phyloP scores from a whole-genome alignment of 164 flowering plant genomes.

The Saururus chinensis region DNA sequence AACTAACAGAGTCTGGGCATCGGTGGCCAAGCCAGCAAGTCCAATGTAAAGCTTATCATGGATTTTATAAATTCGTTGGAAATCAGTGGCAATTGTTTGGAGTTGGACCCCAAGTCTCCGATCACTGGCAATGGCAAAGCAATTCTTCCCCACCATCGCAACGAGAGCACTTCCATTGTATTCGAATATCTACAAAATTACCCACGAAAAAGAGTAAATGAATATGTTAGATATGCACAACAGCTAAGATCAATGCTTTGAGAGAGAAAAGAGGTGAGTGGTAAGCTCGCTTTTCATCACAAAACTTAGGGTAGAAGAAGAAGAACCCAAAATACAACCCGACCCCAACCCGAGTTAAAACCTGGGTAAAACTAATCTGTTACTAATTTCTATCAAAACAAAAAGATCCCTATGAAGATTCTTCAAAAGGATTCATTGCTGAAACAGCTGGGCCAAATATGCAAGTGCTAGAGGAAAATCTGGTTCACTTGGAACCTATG shows the following conservation, averaged over 20 bases:
- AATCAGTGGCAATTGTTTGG: slow-evolving; percentile 91
- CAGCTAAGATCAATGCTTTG: too few relatives aligned
- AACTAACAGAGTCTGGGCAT: slow-evolving; percentile 77
- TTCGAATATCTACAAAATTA: slow-evolving; percentile 73
- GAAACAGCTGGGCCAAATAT: slow-evolving; percentile 13
- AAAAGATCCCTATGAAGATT: slow-evolving; percentile 31
- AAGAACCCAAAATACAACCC: too few relatives aligned
- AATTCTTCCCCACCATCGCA: slow-evolving; percentile 98
- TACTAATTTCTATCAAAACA: slow-evolving; percentile 22
- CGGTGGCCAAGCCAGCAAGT: slow-evolving; percentile 85
- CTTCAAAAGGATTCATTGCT: slow-evolving; percentile 17
- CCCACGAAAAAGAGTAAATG: too few relatives aligned
- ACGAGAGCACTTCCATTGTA: slow-evolving; percentile 93
- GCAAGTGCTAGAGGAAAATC: slow-evolving; percentile 21
- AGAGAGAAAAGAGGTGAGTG: too few relatives aligned
- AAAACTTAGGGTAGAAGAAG: too few relatives aligned
- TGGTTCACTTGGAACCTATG: slow-evolving; percentile 5
- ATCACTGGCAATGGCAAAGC: slow-evolving; percentile 93
- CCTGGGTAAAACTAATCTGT: too few relatives aligned
- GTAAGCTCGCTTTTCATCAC: too few relatives aligned
- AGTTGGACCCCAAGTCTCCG: slow-evolving; percentile 91
- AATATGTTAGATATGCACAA: too few relatives aligned
- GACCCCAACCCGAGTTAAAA: too few relatives aligned
- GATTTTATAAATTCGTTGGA: slow-evolving; percentile 58
- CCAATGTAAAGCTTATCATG: slow-evolving; percentile 76